Evolutionary conservation across 176 grass and related monocot genomes (phyloP).

Genomic region (Urochloa ruziziensis): DNA sequence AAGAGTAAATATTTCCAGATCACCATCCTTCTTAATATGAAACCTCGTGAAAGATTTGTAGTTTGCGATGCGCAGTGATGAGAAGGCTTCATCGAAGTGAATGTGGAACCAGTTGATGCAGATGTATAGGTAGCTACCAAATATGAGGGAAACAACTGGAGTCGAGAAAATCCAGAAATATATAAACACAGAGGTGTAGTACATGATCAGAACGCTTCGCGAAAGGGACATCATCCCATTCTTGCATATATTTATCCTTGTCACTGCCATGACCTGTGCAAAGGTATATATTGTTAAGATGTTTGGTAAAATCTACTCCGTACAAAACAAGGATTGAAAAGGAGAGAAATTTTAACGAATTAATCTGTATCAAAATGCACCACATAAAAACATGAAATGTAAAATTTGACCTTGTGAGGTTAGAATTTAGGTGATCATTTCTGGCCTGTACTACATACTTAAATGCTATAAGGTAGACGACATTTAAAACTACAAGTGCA

Average conservation of each 20-base stretch:
- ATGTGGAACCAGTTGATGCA: slow-evolving; percentile 98
- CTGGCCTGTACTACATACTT: neutral
- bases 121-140: slow-evolving; percentile 92
- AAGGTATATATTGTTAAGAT: neutral
- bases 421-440: neutral
- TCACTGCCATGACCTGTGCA: slow-evolving; percentile 67
- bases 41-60: slow-evolving; percentile 98
- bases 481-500: neutral
- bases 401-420: slow-evolving; percentile 4
- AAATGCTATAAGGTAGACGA: neutral
- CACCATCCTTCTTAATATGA: slow-evolving; percentile 70
- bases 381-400: neutral
- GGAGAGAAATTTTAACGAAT: neutral
- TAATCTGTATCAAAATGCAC: neutral
- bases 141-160: slow-evolving; percentile 88
- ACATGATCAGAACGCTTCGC: slow-evolving; percentile 58
- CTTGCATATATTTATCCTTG: slow-evolving; percentile 83
- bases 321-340: slow-evolving; percentile 3
- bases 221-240: slow-evolving; percentile 62
- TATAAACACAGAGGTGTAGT: slow-evolving; percentile 90
- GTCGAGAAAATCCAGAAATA: slow-evolving; percentile 98
- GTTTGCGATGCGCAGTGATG: slow-evolving; percentile 91
- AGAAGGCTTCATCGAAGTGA: slow-evolving; percentile 98
- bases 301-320: neutral
- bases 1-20: slow-evolving; percentile 89